Base-by-base conservation (phyloP, 305 asterid species). In the Fraxinus baroniana region DNA sequence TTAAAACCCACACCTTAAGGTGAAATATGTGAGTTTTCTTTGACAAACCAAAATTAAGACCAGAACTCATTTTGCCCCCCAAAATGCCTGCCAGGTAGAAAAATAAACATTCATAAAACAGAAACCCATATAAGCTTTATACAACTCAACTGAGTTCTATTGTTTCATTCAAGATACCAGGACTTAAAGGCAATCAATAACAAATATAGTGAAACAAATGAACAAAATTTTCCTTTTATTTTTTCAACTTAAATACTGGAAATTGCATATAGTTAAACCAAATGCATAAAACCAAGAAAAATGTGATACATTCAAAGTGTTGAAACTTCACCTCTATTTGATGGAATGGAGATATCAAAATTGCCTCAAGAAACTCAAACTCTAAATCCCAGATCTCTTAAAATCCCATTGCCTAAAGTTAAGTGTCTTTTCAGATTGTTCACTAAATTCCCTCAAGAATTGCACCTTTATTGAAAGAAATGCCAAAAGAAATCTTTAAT, bases 1-100 rank as follows among this genome's bases (percentile, higher is more conserved):
- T 83, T 46, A 92, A 36, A 73, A 89, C 89, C 95, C 97, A 94
- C 87, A 91, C 94, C 92, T 86, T 90, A 46, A 94, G 94, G 83
- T 92, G 89, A 83, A 91, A 86, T 77, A 92, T 88, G 83, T 86
- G 91, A 83, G 93, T 91, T 89, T 79, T 89, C 92, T 90, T 91
- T 7, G 94, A 89, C 60, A 91, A 83, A 73, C 89, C 90, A 24
- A 85, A 88, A 76, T 87, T 90, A 75, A 84, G 89, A 74, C 85
- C 83, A 22, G 93, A 87, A 41, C 89, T 90, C 98, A 93, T 93
- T 76, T 82, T 81, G 9, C 33, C 2, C 72, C 66, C 20, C 77
- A 35, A 78, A 76, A 18, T 78, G 36, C 87, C 91, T 86, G 89
- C 78, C 78, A 83, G 79, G 77, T 6, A 75, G 41, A 80, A 39